Evolutionary conservation across 2,329 filamentous ascomycete species (phyloP), one percentile per base, ranked within the genome.

Genomic region (Penicillium sp.): DNA sequence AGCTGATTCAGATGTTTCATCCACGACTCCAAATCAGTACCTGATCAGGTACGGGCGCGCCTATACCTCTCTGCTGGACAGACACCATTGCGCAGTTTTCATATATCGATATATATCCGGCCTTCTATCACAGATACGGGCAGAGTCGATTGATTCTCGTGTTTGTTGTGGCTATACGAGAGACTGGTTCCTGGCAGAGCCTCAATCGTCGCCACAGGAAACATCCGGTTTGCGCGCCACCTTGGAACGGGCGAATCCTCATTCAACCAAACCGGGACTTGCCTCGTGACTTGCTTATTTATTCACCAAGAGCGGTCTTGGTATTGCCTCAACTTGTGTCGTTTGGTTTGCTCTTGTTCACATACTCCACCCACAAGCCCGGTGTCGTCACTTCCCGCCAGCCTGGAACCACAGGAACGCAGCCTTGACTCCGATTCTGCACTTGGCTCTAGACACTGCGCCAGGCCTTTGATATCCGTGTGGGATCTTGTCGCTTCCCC

Each of bases 301-400:
- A 20, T 18, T 20, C 16, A 20, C 18, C 16, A 20, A 10, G 16
- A 16, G 35, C 10, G 11, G 18, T 13, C 7, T 11, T 28, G 27
- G 10, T 9, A 38, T 22, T 11, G 16, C 9, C 18, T 18, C 18
- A 20, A 4, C 1, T 18, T 35, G 35, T 27, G 39, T 40, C 11
- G 22, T 16, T 18, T 41, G 39, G 30, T 31, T 30, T n/a, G 18
- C n/a, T 18, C 16, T 20, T 18, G 13, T 41, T 38, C 25, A n/a
- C 10, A 22, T n/a, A 16, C 31, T 36, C 25, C 36, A 43, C 45
- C 31, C 46, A 51, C 31, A 30, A 27, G 33, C 47, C 16, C 53
- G 49, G 48, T 60, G 60, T 61, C 56, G 56, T 56, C 58, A 59
- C 52, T 50, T 50, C 44, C 53, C 50, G 49, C 13, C 13, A 46